A percentile compares a stretch with the other conserved stretches of the same genome.
Evolutionary conservation across 495 filamentous ascomycete species (phyloP).

Genomic region (Lindgomyces ingoldianus): DNA sequence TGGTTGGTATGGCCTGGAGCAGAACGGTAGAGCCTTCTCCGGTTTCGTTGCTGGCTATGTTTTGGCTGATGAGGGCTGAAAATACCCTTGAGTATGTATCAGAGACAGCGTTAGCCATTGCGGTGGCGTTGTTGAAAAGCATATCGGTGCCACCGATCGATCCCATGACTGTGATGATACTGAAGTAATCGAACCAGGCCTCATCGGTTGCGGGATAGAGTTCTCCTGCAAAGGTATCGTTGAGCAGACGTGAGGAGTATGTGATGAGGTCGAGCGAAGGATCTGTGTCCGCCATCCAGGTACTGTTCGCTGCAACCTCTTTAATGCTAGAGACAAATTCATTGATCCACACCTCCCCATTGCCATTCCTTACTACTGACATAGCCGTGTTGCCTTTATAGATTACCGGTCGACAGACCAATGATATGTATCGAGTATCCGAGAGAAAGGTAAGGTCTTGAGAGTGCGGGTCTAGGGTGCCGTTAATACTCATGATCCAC

Average conservation of each 20-base stretch:
- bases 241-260: neutral
- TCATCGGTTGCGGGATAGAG: neutral
- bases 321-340: neutral
- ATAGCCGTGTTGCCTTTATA: neutral
- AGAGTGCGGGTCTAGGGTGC: neutral
- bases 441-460: neutral
- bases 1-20: neutral
- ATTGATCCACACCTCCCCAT: neutral
- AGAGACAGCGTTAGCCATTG: neutral
- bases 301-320: neutral
- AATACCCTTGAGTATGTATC: neutral
- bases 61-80: neutral
- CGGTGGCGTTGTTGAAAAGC: neutral
- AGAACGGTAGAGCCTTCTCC: neutral
- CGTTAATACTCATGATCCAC: neutral
- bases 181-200: neutral
- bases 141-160: neutral
- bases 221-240: slow-evolving; percentile 1
- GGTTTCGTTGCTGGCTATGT: neutral
- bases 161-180: neutral
- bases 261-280: neutral
- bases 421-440: neutral
- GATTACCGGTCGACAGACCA: neutral
- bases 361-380: neutral
- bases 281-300: neutral